phyloP scores from a whole-genome alignment of 148 eudicot genomes.

The Vaccinium macrocarpon region DNA sequence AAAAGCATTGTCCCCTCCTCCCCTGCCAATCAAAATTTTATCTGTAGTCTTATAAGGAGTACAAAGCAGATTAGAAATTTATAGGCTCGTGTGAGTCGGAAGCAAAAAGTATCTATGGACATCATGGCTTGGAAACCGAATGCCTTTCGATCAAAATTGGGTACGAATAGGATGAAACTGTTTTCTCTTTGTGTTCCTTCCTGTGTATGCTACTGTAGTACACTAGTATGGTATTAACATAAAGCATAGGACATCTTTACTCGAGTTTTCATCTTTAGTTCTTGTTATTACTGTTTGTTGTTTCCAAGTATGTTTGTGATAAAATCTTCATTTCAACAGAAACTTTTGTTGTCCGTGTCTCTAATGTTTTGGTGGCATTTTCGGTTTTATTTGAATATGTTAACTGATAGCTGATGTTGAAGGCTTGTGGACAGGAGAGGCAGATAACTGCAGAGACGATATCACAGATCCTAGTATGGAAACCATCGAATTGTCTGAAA shows the following conservation, averaged over 20 bases:
- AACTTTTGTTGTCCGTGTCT: background rate
- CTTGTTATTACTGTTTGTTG: background rate
- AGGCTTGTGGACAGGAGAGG: conserved; percentile 22
- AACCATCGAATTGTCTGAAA: conserved; percentile 34
- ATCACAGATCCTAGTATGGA: conserved; percentile 31
- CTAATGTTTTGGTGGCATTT: background rate
- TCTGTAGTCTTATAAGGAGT: background rate
- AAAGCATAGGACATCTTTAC: conserved; percentile 2
- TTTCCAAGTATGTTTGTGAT: background rate
- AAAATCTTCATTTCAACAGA: background rate
- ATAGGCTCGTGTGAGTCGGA: background rate
- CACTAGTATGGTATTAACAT: background rate
- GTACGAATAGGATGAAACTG: no score
- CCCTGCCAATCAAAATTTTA: background rate
- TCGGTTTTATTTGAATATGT: background rate
- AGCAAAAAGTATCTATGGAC: background rate
- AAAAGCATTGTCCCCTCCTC: background rate
- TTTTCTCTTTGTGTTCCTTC: no score
- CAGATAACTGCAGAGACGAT: conserved; percentile 17
- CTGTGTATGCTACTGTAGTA: background rate
- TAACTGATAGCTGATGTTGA: conserved; percentile 15
- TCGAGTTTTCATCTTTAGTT: background rate
- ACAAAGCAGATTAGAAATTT: background rate
- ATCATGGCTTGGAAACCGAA: background rate
- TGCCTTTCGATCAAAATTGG: no score